Percentiles rank a stretch among this genome's conserved stretches.
Evolutionary conservation across 1,284 basidiomycete genomes (phyloP).

Genomic region (Naganishia sp.): DNA sequence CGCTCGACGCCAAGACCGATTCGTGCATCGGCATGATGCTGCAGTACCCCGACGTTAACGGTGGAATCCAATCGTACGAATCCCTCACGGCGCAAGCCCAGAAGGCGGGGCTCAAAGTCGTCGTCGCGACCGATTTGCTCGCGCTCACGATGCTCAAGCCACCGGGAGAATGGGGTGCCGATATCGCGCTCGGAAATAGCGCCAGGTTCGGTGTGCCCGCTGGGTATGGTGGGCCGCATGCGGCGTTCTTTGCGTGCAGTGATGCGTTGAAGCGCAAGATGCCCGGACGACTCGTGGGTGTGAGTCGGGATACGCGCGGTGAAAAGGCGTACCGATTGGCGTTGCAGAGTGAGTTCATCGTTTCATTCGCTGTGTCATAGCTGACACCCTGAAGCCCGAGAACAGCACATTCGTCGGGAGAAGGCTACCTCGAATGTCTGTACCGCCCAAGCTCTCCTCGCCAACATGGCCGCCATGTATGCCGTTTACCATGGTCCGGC

Average conservation of each 20-base stretch:
- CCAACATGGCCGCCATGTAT: conserved; percentile 97
- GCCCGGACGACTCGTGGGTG: conserved; percentile 90
- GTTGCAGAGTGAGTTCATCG: conserved; percentile 73
- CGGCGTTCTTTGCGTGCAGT: conserved; percentile 92
- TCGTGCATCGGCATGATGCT: conserved; percentile 82
- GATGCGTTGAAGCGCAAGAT: conserved; percentile 95
- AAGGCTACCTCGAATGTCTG: conserved; percentile 95
- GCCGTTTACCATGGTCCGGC: conserved; percentile 93
- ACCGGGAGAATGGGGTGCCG: conserved; percentile 97
- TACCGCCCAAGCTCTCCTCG: conserved; percentile 84
- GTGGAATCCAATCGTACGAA: conserved; percentile 75
- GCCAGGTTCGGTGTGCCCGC: conserved; percentile 91
- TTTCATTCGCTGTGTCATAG: conserved; percentile 24
- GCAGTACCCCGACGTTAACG: conserved; percentile 91
- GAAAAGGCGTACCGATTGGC: conserved; percentile 88
- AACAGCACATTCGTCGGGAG: conserved; percentile 94
- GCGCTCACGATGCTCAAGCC: conserved; percentile 91
- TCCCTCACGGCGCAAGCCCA: conserved; percentile 71
- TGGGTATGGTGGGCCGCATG: conserved; percentile 89
- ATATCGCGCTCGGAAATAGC: conserved; percentile 92
- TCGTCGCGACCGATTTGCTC: conserved; percentile 87
- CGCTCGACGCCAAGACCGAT: conserved; percentile 56
- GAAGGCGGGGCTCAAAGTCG: conserved; percentile 72
- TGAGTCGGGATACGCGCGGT: conserved; percentile 80
- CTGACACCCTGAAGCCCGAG: conserved; percentile 65